phyloP scores from a whole-genome alignment of 345 rosid species.

The Limnanthes douglasii region DNA sequence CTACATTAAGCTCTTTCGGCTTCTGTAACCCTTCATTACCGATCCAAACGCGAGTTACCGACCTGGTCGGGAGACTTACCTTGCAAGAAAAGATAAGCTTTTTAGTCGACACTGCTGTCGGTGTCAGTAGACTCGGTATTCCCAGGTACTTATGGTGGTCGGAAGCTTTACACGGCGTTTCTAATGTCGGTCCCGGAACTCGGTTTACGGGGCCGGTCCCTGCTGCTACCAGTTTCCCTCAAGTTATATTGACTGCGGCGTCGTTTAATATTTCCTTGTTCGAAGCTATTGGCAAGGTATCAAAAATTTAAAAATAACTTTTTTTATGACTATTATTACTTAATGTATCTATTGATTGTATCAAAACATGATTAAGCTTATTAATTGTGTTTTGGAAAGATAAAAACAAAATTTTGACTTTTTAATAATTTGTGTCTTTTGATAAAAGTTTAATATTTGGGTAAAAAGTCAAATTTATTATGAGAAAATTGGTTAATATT shows the following conservation, averaged over 20 bases:
- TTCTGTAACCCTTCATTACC: constrained; percentile 42
- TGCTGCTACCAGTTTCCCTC: constrained; percentile 93
- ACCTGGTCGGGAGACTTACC: constrained; percentile 57
- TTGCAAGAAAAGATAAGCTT: constrained; percentile 63
- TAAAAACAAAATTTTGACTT: no score
- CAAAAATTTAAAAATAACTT: no score
- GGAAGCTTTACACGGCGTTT: constrained; percentile 92
- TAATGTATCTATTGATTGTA: no score
- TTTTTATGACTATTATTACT: no score
- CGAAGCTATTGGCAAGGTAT: constrained; percentile 86
- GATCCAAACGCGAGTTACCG: constrained; percentile 38
- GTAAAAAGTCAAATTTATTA: no score
- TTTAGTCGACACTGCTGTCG: constrained; percentile 33
- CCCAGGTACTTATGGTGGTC: constrained; percentile 96
- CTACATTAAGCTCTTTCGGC: constrained; percentile 28
- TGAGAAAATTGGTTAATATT: no score
- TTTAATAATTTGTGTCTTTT: no score
- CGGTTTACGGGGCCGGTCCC: constrained; percentile 46
- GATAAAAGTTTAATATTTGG: no score
- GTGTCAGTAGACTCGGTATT: constrained; percentile 59
- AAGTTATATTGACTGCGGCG: constrained; percentile 84
- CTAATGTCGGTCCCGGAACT: constrained; percentile 69
- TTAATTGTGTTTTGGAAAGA: no score
- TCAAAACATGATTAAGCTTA: no score
- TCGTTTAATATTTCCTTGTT: constrained; percentile 77